Conservation (phyloP, 2,329 filamentous ascomycete genomes). For the Colletotrichum orchidophilum region DNA sequence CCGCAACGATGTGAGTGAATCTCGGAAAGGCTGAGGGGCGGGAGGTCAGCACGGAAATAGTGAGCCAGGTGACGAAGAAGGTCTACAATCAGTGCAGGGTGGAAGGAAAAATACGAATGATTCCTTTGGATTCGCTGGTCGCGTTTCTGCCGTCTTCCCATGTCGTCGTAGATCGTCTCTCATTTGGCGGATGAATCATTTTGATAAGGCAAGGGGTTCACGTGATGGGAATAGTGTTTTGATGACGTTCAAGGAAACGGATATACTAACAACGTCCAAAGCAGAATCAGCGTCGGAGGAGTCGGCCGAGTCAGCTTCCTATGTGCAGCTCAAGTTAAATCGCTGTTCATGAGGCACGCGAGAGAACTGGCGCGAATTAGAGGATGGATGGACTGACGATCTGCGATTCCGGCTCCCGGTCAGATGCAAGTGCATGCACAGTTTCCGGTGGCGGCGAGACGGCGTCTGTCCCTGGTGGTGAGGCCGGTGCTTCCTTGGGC, state of each 20-base stretch:
- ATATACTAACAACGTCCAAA: slow-evolving; percentile 6
- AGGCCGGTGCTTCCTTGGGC: not conserved
- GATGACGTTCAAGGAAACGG: not conserved
- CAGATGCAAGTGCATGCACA: not conserved
- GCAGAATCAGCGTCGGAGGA: slow-evolving; percentile 18
- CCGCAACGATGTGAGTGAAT: slow-evolving; percentile 9
- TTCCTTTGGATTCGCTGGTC: too few species aligned
- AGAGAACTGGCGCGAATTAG: not conserved
- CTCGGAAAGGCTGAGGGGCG: not conserved
- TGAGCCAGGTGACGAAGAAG: not conserved
- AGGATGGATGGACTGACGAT: slow-evolving; percentile 11
- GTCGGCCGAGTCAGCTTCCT: slow-evolving; percentile 9
- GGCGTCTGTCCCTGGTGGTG: not conserved
- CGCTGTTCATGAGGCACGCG: too few species aligned
- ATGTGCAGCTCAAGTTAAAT: not conserved
- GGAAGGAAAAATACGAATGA: too few species aligned
- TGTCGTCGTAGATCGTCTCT: too few species aligned
- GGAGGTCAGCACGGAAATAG: not conserved
- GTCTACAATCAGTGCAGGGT: too few species aligned
- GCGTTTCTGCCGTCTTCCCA: too few species aligned
- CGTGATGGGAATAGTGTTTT: not conserved
- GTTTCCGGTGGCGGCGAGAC: not conserved
- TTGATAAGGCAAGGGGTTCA: not conserved
- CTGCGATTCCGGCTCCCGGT: not conserved
- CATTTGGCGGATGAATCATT: too few species aligned